A percentile compares a stretch with the other conserved stretches of the same genome.
Conservation (phyloP, 768 basidiomycete species). For the Lentinula edodes region DNA sequence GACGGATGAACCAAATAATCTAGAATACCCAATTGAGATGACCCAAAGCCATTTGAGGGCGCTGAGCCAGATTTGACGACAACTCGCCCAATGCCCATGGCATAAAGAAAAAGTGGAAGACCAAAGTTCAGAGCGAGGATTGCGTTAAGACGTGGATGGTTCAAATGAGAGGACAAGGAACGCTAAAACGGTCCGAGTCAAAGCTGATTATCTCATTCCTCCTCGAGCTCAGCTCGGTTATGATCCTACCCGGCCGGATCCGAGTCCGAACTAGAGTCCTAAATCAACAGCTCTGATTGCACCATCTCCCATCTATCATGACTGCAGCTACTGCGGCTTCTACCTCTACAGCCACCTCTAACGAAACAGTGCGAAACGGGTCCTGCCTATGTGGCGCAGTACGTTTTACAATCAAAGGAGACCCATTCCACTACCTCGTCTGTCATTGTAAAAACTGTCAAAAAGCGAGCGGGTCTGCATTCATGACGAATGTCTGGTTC, state of each 20-base stretch:
- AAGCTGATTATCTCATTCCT: background rate
- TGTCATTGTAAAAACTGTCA: conserved; percentile 40
- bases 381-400: conserved; percentile 33
- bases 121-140: no score
- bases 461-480: conserved; percentile 35
- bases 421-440: conserved; percentile 30
- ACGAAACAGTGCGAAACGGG: background rate
- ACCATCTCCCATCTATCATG: background rate
- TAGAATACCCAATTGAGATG: no score
- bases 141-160: no score
- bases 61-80: no score
- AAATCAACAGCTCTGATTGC: no score
- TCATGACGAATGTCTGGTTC: conserved; percentile 34
- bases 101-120: no score
- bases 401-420: conserved; percentile 27
- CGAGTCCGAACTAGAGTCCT: background rate
- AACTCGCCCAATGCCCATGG: no score
- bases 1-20: no score
- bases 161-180: no score
- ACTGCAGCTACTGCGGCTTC: background rate
- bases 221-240: background rate
- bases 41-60: no score
- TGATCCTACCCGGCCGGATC: background rate
- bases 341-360: background rate
- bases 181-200: background rate